Percentiles rank a stretch among this genome's conserved stretches.
phyloP scores from a whole-genome alignment of 2,329 filamentous ascomycete species.

The Elsinoe arachidis region DNA sequence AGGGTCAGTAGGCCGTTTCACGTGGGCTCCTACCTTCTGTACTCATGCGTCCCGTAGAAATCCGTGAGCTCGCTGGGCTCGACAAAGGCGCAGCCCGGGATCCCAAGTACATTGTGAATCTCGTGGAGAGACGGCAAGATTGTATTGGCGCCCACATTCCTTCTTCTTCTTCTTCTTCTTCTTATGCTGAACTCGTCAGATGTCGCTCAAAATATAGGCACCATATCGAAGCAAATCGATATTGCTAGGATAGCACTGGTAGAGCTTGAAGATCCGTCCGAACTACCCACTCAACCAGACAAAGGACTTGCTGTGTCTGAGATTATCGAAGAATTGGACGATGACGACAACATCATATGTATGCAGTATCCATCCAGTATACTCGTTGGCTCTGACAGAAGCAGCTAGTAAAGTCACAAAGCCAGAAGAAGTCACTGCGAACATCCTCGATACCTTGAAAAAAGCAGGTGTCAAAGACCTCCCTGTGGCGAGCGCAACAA shows the following conservation, averaged over 20 bases:
- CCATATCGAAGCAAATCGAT: slow-evolving; percentile 64
- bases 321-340: slow-evolving; percentile 86
- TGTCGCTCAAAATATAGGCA: slow-evolving; percentile 70
- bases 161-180: neutral
- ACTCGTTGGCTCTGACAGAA: neutral
- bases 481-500: slow-evolving; percentile 11
- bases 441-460: slow-evolving; percentile 62
- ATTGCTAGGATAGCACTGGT: slow-evolving; percentile 61
- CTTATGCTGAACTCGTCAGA: slow-evolving; percentile 31
- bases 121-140: slow-evolving; percentile 70
- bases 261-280: slow-evolving; percentile 41
- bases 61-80: slow-evolving; percentile 45
- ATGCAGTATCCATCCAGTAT: neutral
- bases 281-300: slow-evolving; percentile 46
- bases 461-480: slow-evolving; percentile 58
- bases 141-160: slow-evolving; percentile 33
- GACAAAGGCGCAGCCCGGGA: slow-evolving; percentile 40
- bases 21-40: neutral
- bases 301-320: slow-evolving; percentile 74
- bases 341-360: slow-evolving; percentile 73
- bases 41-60: slow-evolving; percentile 31
- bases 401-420: slow-evolving; percentile 32
- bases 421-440: slow-evolving; percentile 58
- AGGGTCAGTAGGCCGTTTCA: slow-evolving; percentile 24
- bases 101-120: slow-evolving; percentile 54